These are phyloP conservation scores for Beauveria rudraprayagi DNA, from an alignment of 2,329 filamentous ascomycete species.

Conservation along the genomic window DNA sequence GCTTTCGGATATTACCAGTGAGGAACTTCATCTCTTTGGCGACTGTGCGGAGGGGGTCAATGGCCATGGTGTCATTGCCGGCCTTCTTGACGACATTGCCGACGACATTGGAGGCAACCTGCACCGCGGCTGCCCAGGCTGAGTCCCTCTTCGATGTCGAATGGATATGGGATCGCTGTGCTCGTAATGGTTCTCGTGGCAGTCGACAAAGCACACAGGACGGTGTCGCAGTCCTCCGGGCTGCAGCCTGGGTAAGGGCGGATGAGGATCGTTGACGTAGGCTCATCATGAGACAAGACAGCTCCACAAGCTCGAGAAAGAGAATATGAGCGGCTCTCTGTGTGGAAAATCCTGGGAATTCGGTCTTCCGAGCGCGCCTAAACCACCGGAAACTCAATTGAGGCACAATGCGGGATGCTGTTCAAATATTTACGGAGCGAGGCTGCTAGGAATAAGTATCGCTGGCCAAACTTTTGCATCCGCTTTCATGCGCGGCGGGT, in stretches of 20 bases:
- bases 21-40: slow-evolving; percentile 96
- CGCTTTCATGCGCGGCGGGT: slow-evolving; percentile 10
- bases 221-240: slow-evolving; percentile 20
- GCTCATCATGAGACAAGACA: slow-evolving; percentile 34
- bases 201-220: slow-evolving; percentile 26
- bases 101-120: slow-evolving; percentile 62
- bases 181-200: slow-evolving; percentile 26
- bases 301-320: not conserved
- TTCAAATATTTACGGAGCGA: not conserved
- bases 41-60: slow-evolving; percentile 83
- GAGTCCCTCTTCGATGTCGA: slow-evolving; percentile 42
- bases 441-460: not conserved
- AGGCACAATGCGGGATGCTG: not conserved
- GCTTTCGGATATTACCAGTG: slow-evolving; percentile 84
- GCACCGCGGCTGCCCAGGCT: slow-evolving; percentile 69
- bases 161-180: slow-evolving; percentile 31
- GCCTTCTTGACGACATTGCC: slow-evolving; percentile 56
- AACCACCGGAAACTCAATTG: slow-evolving; percentile 7
- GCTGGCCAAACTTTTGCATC: slow-evolving; percentile 12
- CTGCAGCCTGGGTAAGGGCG: slow-evolving; percentile 36
- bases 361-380: not conserved
- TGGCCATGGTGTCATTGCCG: slow-evolving; percentile 58
- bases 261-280: slow-evolving; percentile 45
- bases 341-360: not conserved
- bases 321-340: not conserved